Percentiles rank a stretch among this genome's conserved stretches.
These are phyloP conservation scores for Metarhizium guizhouense DNA, from an alignment of 2,329 filamentous ascomycete species.

Conservation along the genomic window DNA sequence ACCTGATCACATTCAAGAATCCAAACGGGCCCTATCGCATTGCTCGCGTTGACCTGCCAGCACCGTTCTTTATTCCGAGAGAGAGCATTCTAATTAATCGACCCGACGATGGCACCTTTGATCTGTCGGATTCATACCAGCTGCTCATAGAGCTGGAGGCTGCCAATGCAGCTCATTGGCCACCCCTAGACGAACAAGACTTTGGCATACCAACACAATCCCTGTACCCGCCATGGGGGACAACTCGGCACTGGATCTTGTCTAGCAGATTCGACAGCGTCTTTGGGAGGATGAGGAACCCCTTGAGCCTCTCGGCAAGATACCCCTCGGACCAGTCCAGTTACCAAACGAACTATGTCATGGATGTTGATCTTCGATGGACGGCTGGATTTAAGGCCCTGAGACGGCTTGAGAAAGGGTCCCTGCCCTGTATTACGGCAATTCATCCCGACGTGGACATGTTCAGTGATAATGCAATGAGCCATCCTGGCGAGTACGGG, in stretches of 20 bases:
- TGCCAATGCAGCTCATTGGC: constrained; percentile 40
- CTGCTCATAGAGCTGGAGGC: constrained; percentile 44
- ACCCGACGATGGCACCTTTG: constrained; percentile 36
- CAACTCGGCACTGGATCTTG: constrained; percentile 28
- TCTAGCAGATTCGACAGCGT: constrained; percentile 32
- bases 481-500: constrained; percentile 11
- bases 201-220: constrained; percentile 17
- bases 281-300: constrained; percentile 31
- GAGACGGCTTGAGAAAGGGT: constrained; percentile 28
- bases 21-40: constrained; percentile 35
- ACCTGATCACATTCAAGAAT: constrained; percentile 40
- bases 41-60: constrained; percentile 37
- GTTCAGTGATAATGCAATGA: constrained; percentile 15
- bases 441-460: constrained; percentile 24
- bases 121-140: constrained; percentile 40
- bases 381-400: constrained; percentile 29
- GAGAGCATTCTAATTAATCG: constrained; percentile 42
- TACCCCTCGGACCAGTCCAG: constrained; percentile 14
- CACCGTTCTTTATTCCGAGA: constrained; percentile 42
- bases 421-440: constrained; percentile 35
- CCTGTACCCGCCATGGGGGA: constrained; percentile 11
- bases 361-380: constrained; percentile 42
- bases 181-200: constrained; percentile 34
- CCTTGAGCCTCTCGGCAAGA: constrained; percentile 19
- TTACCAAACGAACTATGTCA: constrained; percentile 32